A percentile compares a stretch with the other conserved stretches of the same genome.
These are phyloP conservation scores for Alternaria burnsii DNA, from an alignment of 2,329 filamentous ascomycete genomes.

Conservation along the genomic window DNA sequence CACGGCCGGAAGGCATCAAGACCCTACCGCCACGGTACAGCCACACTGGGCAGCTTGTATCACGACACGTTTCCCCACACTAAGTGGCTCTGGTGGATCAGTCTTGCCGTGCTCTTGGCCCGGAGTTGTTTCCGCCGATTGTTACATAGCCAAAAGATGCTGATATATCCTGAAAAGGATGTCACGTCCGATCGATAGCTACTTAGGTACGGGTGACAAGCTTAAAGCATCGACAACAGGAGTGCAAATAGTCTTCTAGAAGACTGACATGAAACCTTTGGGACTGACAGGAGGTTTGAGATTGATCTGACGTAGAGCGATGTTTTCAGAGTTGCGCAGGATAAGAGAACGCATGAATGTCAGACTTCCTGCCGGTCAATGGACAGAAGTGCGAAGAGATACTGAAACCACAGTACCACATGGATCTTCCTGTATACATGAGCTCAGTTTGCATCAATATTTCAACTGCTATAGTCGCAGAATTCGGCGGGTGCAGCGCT, in stretches of 20 bases:
- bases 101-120: conserved; percentile 12
- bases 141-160: conserved; percentile 21
- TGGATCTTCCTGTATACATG: conserved; percentile 20
- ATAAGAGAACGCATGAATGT: conserved; percentile 39
- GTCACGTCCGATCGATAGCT: conserved; percentile 30
- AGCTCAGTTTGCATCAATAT: conserved; percentile 20
- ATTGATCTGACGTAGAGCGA: conserved; percentile 25
- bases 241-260: conserved; percentile 39
- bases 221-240: conserved; percentile 29
- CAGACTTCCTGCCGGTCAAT: conserved; percentile 22
- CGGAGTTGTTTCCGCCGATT: conserved; percentile 16
- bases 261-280: conserved; percentile 42
- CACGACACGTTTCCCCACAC: conserved; percentile 31
- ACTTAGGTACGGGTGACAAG: conserved; percentile 16
- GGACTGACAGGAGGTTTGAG: conserved; percentile 33
- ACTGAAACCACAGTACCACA: conserved; percentile 34
- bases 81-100: conserved; percentile 20
- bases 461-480: conserved; percentile 14
- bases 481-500: conserved; percentile 3
- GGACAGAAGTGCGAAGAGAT: conserved; percentile 20
- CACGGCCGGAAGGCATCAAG: conserved; percentile 17
- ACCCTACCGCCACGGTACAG: conserved; percentile 27
- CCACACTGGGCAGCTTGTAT: conserved; percentile 32
- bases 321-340: conserved; percentile 30
- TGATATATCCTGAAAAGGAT: conserved; percentile 22